Percentiles rank a stretch among this genome's conserved stretches.
Evolutionary conservation across 495 filamentous ascomycete genomes (phyloP).

Genomic region (Rhypophila decipiens): DNA sequence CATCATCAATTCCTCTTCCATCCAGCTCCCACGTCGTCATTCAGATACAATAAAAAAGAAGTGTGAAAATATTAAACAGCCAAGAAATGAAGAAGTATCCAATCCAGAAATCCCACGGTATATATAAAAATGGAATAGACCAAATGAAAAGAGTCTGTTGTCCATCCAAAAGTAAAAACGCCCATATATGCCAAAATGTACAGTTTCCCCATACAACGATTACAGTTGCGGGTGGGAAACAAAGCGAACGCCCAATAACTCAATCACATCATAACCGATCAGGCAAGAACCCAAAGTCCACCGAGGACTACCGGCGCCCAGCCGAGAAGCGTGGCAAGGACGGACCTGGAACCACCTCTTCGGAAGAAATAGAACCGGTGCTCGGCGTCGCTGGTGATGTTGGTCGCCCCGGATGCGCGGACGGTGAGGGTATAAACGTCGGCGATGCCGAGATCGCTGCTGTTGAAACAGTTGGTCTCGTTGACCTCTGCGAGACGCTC

Average conservation of each 20-base stretch:
- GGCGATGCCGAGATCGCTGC: constrained; percentile 63
- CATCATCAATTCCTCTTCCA: too few species aligned
- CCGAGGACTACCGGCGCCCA: constrained; percentile 31
- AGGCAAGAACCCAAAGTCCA: constrained; percentile 30
- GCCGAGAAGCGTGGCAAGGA: constrained; percentile 20
- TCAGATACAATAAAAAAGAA: constrained; percentile 4
- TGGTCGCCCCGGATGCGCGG: constrained; percentile 24
- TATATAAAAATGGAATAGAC: not conserved
- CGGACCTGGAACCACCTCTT: constrained; percentile 6
- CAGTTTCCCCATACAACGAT: too few species aligned
- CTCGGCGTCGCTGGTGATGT: constrained; percentile 20
- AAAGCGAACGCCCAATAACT: too few species aligned
- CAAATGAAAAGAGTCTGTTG: not conserved
- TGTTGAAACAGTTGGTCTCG: constrained; percentile 78
- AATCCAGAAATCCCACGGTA: not conserved
- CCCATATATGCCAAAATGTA: constrained; percentile 14
- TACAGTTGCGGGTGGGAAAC: too few species aligned
- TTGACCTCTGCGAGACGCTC: constrained; percentile 60
- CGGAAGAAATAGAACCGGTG: constrained; percentile 10
- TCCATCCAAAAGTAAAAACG: constrained; percentile 9
- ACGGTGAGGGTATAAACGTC: constrained; percentile 61
- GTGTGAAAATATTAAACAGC: not conserved
- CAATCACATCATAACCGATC: too few species aligned
- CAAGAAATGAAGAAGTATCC: constrained; percentile 4
- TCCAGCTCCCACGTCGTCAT: not conserved